Evolutionary conservation across 192 early-diverging fungal species (phyloP).

Genomic region (Backusella australiensis): DNA sequence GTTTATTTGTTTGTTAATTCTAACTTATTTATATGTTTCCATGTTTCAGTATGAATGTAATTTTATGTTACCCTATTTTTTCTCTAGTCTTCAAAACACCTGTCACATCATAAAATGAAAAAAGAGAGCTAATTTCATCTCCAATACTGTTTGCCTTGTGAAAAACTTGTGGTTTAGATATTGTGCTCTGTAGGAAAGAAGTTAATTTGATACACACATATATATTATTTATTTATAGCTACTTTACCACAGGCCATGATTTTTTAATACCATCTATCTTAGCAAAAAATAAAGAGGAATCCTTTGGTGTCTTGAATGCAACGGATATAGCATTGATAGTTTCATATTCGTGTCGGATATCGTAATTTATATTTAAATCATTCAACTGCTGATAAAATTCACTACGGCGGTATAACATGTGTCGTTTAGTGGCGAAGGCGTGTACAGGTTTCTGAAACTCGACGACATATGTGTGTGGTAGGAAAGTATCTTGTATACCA

Average conservation of each 20-base stretch:
- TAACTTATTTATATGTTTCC: not conserved
- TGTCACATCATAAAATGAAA: constrained; percentile 40
- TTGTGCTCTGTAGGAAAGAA: not conserved
- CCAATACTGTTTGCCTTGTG: not conserved
- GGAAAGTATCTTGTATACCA: not conserved
- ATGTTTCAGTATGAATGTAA: constrained; percentile 8
- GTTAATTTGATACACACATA: not conserved
- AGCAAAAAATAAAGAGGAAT: constrained; percentile 27
- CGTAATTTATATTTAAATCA: constrained; percentile 23
- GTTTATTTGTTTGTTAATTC: not conserved
- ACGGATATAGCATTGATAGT: constrained; percentile 48
- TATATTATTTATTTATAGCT: not conserved
- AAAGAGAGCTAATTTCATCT: constrained; percentile 20
- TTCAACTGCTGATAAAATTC: constrained; percentile 26
- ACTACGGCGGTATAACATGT: constrained; percentile 12
- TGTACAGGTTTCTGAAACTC: constrained; percentile 21
- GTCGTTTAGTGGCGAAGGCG: not conserved
- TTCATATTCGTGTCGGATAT: constrained; percentile 41
- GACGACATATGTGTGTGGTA: constrained; percentile 28
- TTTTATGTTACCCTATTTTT: constrained; percentile 23
- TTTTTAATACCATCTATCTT: constrained; percentile 34
- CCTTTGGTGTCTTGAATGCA: constrained; percentile 29
- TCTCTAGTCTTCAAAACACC: constrained; percentile 38
- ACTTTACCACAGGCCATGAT: constrained; percentile 45
- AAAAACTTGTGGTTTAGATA: constrained; percentile 14